Evolutionary conservation across 1,139 yeast genomes (phyloP).

Genomic region (Yamadazyma diospyri): DNA sequence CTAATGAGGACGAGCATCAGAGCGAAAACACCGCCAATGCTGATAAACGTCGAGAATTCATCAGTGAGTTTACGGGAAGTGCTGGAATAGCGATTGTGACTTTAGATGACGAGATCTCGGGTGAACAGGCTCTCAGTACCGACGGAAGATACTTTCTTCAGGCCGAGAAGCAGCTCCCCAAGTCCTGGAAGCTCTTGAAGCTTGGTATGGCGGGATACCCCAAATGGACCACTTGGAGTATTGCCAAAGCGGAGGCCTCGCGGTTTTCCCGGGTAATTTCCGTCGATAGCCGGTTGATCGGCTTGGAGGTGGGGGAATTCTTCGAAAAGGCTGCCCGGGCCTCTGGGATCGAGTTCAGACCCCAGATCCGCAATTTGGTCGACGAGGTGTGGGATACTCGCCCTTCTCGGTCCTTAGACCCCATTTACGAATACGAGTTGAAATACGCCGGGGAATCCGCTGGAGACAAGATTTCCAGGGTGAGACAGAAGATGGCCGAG

Average conservation of each 20-base stretch:
- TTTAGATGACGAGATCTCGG: conserved; percentile 25
- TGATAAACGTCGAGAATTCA: conserved; percentile 49
- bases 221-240: conserved; percentile 36
- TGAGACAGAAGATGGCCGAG: conserved; percentile 24
- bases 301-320: conserved; percentile 32
- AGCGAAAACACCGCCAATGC: conserved; percentile 51
- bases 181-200: conserved; percentile 36
- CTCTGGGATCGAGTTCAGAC: conserved; percentile 26
- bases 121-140: conserved; percentile 49
- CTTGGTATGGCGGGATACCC: conserved; percentile 36
- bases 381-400: conserved; percentile 43
- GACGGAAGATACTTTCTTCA: conserved; percentile 56
- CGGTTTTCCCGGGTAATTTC: conserved; percentile 36
- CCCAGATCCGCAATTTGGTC: conserved; percentile 31
- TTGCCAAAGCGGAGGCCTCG: conserved; percentile 31
- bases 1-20: conserved; percentile 61
- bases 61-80: conserved; percentile 55
- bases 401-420: conserved; percentile 37
- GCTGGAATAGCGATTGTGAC: conserved; percentile 56
- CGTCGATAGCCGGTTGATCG: conserved; percentile 37
- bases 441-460: conserved; percentile 45
- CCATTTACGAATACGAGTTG: conserved; percentile 36
- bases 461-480: conserved; percentile 26
- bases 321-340: conserved; percentile 24
- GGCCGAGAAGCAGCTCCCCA: conserved; percentile 41